These are phyloP conservation scores for Thalassiosira hispida DNA, from an alignment of 352 stramenopile species.

Conservation along the genomic window DNA sequence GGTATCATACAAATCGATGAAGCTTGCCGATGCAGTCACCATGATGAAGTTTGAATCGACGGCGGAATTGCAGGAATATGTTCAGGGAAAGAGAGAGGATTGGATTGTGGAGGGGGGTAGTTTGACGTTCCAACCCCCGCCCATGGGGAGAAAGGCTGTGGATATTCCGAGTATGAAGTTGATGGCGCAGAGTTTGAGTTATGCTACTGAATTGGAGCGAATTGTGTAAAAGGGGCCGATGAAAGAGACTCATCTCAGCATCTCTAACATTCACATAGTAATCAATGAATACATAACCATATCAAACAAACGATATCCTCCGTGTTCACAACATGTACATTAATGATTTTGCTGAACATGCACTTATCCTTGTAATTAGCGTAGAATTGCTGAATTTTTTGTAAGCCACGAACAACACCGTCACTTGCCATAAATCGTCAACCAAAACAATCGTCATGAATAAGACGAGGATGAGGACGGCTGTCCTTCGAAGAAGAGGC, in stretches of 20 bases:
- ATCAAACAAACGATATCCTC: neutral
- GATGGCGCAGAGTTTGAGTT: slow-evolving; percentile 93
- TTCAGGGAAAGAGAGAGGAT: slow-evolving; percentile 89
- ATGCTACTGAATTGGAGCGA: slow-evolving; percentile 92
- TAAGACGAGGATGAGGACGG: too few relatives aligned
- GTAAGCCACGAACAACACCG: too few relatives aligned
- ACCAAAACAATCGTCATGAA: too few relatives aligned
- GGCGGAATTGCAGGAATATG: slow-evolving; percentile 88
- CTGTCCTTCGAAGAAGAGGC: too few relatives aligned
- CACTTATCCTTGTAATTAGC: too few relatives aligned
- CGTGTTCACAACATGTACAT: too few relatives aligned
- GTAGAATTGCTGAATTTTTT: too few relatives aligned
- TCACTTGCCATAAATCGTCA: too few relatives aligned
- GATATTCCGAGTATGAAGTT: slow-evolving; percentile 95
- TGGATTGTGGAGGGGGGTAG: slow-evolving; percentile 87
- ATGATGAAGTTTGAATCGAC: slow-evolving; percentile 93
- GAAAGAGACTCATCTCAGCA: neutral
- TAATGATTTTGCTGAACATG: too few relatives aligned
- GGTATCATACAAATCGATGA: slow-evolving; percentile 92
- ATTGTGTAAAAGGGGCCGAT: slow-evolving; percentile 71
- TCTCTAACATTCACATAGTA: neutral
- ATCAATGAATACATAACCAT: slow-evolving; percentile 2
- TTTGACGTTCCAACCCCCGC: slow-evolving; percentile 90
- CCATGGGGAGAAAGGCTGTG: slow-evolving; percentile 86
- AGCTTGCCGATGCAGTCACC: slow-evolving; percentile 87